Conservation (phyloP, 768 basidiomycete species). For the Leccinum barrowsii region DNA sequence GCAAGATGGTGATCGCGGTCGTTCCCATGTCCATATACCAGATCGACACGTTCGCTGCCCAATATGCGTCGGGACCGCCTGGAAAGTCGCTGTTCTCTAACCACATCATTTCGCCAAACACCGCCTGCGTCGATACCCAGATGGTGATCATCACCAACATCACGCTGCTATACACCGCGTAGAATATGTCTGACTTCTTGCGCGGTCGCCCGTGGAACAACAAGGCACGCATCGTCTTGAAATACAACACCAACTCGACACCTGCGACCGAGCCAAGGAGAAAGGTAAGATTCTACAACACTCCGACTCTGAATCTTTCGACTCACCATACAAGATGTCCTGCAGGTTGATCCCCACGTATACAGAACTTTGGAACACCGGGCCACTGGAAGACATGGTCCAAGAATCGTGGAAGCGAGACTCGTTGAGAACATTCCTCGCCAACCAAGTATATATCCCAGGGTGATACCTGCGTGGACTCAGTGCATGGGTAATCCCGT, state of each 20-base stretch:
- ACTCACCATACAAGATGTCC: constrained; percentile 26
- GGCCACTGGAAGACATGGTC: constrained; percentile 18
- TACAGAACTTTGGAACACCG: constrained; percentile 19
- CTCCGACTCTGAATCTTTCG: too few species aligned
- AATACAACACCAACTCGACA: constrained; percentile 23
- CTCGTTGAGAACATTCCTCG: neutral
- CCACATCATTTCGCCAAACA: constrained; percentile 38
- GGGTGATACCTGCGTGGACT: neutral
- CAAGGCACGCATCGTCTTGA: constrained; percentile 22
- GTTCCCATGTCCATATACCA: constrained; percentile 33
- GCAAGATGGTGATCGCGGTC: constrained; percentile 26
- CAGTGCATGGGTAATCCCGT: neutral
- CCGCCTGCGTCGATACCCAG: constrained; percentile 26
- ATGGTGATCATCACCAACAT: constrained; percentile 33
- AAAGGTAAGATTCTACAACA: neutral
- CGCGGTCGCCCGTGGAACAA: constrained; percentile 1
- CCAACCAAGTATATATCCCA: constrained; percentile 8
- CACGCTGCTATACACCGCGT: constrained; percentile 22
- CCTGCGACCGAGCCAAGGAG: constrained; percentile 7
- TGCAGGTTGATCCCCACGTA: constrained; percentile 26
- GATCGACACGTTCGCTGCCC: constrained; percentile 19
- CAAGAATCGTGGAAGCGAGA: neutral
- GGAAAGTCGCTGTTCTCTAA: constrained; percentile 28
- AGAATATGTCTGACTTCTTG: constrained; percentile 17
- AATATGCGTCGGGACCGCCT: constrained; percentile 36